These are phyloP conservation scores for Camellia granthamiana DNA, from an alignment of 148 eudicot genomes.

Conservation along the genomic window DNA sequence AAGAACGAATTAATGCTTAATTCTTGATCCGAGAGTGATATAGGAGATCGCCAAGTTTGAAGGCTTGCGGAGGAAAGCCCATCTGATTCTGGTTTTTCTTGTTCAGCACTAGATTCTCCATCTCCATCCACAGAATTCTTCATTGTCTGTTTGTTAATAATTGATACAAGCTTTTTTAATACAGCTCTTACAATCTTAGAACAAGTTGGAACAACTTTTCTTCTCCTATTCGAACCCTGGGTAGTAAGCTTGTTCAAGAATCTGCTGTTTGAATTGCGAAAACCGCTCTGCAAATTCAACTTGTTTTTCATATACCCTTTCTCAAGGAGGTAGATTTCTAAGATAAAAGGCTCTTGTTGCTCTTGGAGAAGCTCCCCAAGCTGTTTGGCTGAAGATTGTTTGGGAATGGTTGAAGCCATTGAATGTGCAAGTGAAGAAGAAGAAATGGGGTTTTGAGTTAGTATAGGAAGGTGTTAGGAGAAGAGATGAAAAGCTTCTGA, in stretches of 20 bases:
- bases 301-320: conserved; percentile 31
- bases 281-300: conserved; percentile 2
- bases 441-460: too few species aligned
- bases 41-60: too few species aligned
- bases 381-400: conserved; percentile 18
- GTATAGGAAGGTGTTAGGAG: neutral
- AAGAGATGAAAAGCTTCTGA: neutral
- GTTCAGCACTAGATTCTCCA: neutral
- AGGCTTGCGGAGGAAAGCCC: conserved; percentile 1
- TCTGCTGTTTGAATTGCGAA: conserved; percentile 11
- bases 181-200: conserved; percentile 30
- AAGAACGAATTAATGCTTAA: too few species aligned
- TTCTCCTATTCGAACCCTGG: conserved; percentile 6
- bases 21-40: too few species aligned
- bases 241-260: conserved; percentile 20
- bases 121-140: conserved; percentile 3
- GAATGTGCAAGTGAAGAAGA: neutral
- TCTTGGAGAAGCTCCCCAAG: conserved; percentile 47
- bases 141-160: conserved; percentile 9
- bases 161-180: conserved; percentile 20
- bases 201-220: conserved; percentile 17
- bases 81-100: conserved; percentile 15
- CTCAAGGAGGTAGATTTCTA: conserved; percentile 46
- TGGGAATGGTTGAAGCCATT: conserved; percentile 34
- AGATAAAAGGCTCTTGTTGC: conserved; percentile 53